phyloP scores from a whole-genome alignment of 768 basidiomycete genomes.

The Lyophyllum shimeji region DNA sequence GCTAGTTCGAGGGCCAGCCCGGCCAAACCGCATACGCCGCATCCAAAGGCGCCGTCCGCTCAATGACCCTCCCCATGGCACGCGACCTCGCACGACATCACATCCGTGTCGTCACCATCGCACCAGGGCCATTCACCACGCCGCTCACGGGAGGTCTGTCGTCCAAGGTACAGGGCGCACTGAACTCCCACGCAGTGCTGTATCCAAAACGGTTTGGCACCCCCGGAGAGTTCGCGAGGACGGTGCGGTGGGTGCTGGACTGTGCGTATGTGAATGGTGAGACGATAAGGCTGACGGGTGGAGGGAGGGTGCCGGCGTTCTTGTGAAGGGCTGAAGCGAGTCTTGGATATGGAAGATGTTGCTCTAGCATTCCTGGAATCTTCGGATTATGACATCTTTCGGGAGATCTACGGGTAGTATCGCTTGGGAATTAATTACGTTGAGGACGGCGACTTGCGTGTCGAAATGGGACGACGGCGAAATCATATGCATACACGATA shows the following conservation, averaged over 20 bases:
- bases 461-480: too few species aligned
- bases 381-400: too few species aligned
- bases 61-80: constrained; percentile 62
- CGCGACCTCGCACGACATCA: constrained; percentile 55
- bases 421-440: too few species aligned
- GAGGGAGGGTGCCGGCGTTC: constrained; percentile 37
- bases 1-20: constrained; percentile 54
- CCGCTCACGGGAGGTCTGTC: constrained; percentile 40
- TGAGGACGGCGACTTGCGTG: too few species aligned
- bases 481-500: too few species aligned
- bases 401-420: too few species aligned
- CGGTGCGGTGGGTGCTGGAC: constrained; percentile 49
- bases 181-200: constrained; percentile 37
- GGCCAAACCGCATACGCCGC: constrained; percentile 59
- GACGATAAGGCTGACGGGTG: constrained; percentile 47
- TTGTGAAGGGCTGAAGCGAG: constrained; percentile 17
- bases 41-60: constrained; percentile 53
- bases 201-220: constrained; percentile 49
- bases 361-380: too few species aligned
- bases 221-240: constrained; percentile 49
- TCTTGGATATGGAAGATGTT: too few species aligned
- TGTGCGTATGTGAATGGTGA: constrained; percentile 58
- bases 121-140: constrained; percentile 52
- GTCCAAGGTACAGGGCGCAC: constrained; percentile 31
- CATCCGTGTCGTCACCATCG: constrained; percentile 54